A percentile compares a stretch with the other conserved stretches of the same genome.
Evolutionary conservation across 2,329 filamentous ascomycete species (phyloP).

Genomic region (Beauveria brongniartii): DNA sequence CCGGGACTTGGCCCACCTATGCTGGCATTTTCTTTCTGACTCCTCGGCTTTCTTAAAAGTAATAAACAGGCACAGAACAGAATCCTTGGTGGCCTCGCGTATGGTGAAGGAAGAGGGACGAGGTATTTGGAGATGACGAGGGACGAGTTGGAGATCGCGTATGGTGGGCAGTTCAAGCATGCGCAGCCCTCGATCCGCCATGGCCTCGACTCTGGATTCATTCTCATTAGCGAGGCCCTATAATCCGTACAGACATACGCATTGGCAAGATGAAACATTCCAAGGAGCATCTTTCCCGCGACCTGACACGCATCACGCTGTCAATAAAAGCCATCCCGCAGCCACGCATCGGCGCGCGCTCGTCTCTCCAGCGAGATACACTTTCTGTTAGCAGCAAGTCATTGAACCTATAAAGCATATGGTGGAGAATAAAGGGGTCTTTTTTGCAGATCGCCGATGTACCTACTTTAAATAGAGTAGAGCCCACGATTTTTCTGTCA

Average conservation of each 20-base stretch:
- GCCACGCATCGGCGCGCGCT: not conserved
- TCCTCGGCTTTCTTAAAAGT: constrained; percentile 19
- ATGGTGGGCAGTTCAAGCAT: not conserved
- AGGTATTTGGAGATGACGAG: too few relatives aligned
- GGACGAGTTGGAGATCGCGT: too few relatives aligned
- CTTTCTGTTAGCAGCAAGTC: constrained; percentile 26
- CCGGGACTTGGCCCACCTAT: not conserved
- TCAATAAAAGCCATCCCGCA: constrained; percentile 18
- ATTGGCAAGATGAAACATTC: constrained; percentile 14
- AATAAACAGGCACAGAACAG: not conserved
- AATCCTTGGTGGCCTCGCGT: not conserved
- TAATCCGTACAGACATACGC: not conserved
- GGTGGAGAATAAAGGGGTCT: constrained; percentile 27
- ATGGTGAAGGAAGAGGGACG: too few relatives aligned
- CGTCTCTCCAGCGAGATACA: constrained; percentile 18
- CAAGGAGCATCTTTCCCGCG: constrained; percentile 18
- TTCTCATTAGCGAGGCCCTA: not conserved
- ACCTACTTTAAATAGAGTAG: constrained; percentile 23
- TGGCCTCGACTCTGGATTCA: not conserved
- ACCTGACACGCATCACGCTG: constrained; percentile 19
- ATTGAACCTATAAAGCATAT: constrained; percentile 22
- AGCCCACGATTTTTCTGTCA: constrained; percentile 25
- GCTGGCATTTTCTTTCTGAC: not conserved
- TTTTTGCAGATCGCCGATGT: constrained; percentile 23
- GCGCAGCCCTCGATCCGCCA: not conserved